These are phyloP conservation scores for Aphanomyces invadans DNA, from an alignment of 352 stramenopile species.

Conservation along the genomic window DNA sequence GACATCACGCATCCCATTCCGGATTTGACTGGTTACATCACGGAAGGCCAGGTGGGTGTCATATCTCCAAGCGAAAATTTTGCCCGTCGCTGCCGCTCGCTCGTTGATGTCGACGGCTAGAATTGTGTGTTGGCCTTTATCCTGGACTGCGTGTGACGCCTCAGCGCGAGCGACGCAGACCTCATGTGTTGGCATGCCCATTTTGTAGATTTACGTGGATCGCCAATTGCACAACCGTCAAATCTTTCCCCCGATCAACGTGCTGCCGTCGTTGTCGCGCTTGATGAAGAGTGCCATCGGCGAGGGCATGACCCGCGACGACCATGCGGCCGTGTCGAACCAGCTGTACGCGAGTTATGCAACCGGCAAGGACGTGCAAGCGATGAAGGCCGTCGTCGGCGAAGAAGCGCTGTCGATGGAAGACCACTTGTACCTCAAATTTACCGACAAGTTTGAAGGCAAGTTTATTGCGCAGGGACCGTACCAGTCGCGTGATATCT, in stretches of 20 bases:
- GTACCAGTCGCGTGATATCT: conserved; percentile 98
- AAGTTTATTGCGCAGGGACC: conserved; percentile 97
- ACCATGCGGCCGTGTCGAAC: conserved; percentile 98
- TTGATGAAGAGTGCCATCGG: conserved; percentile 99
- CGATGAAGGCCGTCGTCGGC: conserved; percentile 99
- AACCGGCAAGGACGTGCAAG: conserved; percentile 96
- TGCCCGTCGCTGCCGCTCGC: no score
- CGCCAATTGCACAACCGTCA: conserved; percentile 97
- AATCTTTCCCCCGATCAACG: conserved; percentile 99
- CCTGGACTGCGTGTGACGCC: no score
- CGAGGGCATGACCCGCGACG: conserved; percentile 97
- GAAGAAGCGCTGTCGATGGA: conserved; percentile 98
- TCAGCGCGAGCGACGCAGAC: no score
- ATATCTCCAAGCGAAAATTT: no score
- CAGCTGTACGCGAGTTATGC: conserved; percentile 92
- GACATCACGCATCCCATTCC: conserved; percentile 99
- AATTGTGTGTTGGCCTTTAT: no score
- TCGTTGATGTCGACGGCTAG: no score
- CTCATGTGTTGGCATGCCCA: conserved; percentile 1
- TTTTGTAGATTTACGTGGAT: conserved; percentile 93
- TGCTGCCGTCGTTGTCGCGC: conserved; percentile 97
- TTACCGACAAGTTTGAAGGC: conserved; percentile 98
- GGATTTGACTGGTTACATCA: conserved; percentile 99
- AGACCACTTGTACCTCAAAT: conserved; percentile 99
- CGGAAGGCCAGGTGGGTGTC: conserved; percentile 92